phyloP scores from a whole-genome alignment of 2,329 filamentous ascomycete genomes.

The Talaromyces sp. region DNA sequence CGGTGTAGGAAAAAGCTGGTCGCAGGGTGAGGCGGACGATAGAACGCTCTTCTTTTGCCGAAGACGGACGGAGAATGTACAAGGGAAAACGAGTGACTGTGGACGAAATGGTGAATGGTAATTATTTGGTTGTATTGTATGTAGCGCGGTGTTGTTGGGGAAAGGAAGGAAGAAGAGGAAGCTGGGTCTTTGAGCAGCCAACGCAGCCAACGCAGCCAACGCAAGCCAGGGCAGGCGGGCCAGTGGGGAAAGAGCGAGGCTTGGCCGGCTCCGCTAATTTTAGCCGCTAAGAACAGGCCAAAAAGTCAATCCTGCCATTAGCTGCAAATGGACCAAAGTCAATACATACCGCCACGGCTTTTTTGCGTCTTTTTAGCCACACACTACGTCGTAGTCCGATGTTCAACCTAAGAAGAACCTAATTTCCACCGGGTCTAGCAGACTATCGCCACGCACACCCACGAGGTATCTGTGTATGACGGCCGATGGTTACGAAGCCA shows the following conservation, averaged over 20 bases:
- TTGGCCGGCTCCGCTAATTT: conserved; percentile 1
- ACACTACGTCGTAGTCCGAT: no score
- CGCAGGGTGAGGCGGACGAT: not conserved
- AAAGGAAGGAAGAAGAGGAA: not conserved
- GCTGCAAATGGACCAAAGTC: not conserved
- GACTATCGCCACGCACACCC: not conserved
- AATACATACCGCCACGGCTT: not conserved
- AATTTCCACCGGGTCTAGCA: not conserved
- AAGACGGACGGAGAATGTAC: conserved; percentile 7
- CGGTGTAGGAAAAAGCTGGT: not conserved
- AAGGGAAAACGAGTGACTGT: conserved; percentile 7
- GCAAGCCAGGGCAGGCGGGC: not conserved
- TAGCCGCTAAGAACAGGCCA: not conserved
- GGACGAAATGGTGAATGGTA: not conserved
- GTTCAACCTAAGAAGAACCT: not conserved
- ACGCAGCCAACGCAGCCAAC: no score
- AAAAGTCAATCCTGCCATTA: not conserved
- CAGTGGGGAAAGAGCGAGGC: not conserved
- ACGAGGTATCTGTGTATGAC: not conserved
- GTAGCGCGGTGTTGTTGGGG: not conserved
- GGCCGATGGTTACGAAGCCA: not conserved
- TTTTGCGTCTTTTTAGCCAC: not conserved
- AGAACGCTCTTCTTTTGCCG: not conserved
- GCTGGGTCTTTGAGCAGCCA: not conserved
- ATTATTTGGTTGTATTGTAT: not conserved